phyloP scores from a whole-genome alignment of 805 yeast species.

The Zygoascus biomembranicola region DNA sequence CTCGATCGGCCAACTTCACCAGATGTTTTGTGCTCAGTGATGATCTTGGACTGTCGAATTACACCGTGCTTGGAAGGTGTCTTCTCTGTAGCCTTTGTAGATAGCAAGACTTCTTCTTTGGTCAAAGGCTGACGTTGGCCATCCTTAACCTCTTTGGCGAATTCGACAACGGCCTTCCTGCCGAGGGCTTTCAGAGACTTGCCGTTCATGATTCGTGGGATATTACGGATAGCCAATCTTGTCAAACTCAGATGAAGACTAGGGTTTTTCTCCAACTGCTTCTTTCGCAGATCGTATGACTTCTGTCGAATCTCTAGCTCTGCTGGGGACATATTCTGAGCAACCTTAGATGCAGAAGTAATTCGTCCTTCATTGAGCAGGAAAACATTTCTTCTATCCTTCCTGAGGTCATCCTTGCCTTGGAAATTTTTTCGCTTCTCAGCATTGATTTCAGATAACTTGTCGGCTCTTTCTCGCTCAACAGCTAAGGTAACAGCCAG shows the following conservation, averaged over 20 bases:
- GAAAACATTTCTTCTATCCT: slow-evolving; percentile 78
- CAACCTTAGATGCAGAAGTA: slow-evolving; percentile 69
- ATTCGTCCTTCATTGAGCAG: slow-evolving; percentile 92
- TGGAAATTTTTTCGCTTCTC: slow-evolving; percentile 61
- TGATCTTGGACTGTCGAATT: slow-evolving; percentile 86
- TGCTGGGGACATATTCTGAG: slow-evolving; percentile 52
- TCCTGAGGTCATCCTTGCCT: slow-evolving; percentile 73
- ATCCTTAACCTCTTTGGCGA: slow-evolving; percentile 80
- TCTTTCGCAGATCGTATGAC: slow-evolving; percentile 76
- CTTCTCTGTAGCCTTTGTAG: slow-evolving; percentile 51
- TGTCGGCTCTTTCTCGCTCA: slow-evolving; percentile 72
- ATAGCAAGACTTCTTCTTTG: slow-evolving; percentile 80
- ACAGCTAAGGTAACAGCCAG: slow-evolving; percentile 78
- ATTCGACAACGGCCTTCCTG: slow-evolving; percentile 88
- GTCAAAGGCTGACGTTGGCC: slow-evolving; percentile 73
- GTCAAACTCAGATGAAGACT: slow-evolving; percentile 88
- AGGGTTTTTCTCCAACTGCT: slow-evolving; percentile 86
- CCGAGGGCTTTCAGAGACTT: slow-evolving; percentile 86
- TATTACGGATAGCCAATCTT: slow-evolving; percentile 86
- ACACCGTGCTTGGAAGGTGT: slow-evolving; percentile 56
- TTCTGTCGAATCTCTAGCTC: slow-evolving; percentile 86
- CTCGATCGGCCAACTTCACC: slow-evolving; percentile 85
- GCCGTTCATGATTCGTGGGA: slow-evolving; percentile 87
- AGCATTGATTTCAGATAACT: slow-evolving; percentile 64
- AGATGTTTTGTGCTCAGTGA: slow-evolving; percentile 84